Conservation (phyloP, 176 grass and related monocot species). For the Oryza meyeriana region DNA sequence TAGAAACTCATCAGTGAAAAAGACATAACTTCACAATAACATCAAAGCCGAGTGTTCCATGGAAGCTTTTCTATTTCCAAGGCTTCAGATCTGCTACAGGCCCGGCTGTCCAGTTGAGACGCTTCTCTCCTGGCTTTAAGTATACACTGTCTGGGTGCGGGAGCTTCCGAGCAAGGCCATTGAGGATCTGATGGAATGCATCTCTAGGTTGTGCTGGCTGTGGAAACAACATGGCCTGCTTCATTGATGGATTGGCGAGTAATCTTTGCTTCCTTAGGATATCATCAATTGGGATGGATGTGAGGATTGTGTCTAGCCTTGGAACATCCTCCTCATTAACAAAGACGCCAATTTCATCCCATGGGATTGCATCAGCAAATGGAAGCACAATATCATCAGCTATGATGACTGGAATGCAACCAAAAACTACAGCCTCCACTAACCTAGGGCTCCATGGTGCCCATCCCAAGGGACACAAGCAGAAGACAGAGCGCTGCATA, state of each 20-base stretch:
- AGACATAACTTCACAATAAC: slow-evolving; percentile 16
- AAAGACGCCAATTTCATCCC: slow-evolving; percentile 91
- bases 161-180: slow-evolving; percentile 81
- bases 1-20: slow-evolving; percentile 2
- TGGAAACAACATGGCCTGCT: slow-evolving; percentile 86
- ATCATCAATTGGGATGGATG: slow-evolving; percentile 71
- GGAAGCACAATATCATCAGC: slow-evolving; percentile 83
- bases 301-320: slow-evolving; percentile 72
- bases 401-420: slow-evolving; percentile 94
- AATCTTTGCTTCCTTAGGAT: slow-evolving; percentile 86
- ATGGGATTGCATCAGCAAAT: slow-evolving; percentile 85
- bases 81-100: slow-evolving; percentile 66
- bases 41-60: not conserved
- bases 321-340: slow-evolving; percentile 83
- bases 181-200: slow-evolving; percentile 89
- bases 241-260: slow-evolving; percentile 87
- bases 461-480: slow-evolving; percentile 85
- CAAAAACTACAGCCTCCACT: slow-evolving; percentile 81
- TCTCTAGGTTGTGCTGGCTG: slow-evolving; percentile 77
- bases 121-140: slow-evolving; percentile 61
- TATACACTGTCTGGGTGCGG: slow-evolving; percentile 53
- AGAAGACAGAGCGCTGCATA: slow-evolving; percentile 84
- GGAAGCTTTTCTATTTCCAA: slow-evolving; percentile 50
- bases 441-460: slow-evolving; percentile 89
- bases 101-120: slow-evolving; percentile 75